Conservation (phyloP, 805 yeast species). For the Sporopachydermia lactativora region DNA sequence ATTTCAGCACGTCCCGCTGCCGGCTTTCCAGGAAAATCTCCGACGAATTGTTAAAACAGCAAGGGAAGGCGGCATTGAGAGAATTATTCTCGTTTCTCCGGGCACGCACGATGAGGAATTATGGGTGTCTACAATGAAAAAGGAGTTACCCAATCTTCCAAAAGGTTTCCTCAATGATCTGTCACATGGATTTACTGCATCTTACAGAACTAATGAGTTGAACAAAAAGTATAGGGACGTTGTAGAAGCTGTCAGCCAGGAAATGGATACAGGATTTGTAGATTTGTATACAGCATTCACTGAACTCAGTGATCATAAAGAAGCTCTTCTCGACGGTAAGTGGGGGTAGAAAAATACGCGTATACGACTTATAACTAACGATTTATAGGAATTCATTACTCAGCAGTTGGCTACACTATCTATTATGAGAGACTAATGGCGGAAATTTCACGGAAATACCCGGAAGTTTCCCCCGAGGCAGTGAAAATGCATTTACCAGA, state of each 20-base stretch:
- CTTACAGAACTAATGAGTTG: slow-evolving; percentile 30
- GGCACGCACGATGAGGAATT: slow-evolving; percentile 34
- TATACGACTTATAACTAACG: neutral
- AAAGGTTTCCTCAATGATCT: neutral
- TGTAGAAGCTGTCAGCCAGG: slow-evolving; percentile 29
- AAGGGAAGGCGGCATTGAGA: slow-evolving; percentile 26
- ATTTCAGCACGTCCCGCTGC: slow-evolving; percentile 36
- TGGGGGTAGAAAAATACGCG: too few species aligned
- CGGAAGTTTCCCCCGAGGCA: slow-evolving; percentile 32
- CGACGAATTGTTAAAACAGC: slow-evolving; percentile 27
- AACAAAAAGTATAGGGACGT: slow-evolving; percentile 38
- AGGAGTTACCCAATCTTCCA: slow-evolving; percentile 26
- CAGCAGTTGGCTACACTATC: slow-evolving; percentile 37
- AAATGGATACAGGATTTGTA: slow-evolving; percentile 39
- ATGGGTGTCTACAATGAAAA: slow-evolving; percentile 23
- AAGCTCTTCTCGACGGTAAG: neutral
- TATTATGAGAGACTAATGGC: slow-evolving; percentile 29
- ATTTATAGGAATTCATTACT: slow-evolving; percentile 44
- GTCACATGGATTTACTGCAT: slow-evolving; percentile 5
- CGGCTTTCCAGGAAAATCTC: slow-evolving; percentile 34
- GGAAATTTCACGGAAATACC: slow-evolving; percentile 28
- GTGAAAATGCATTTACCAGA: slow-evolving; percentile 23
- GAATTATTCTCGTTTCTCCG: slow-evolving; percentile 49
- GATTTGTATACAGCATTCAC: slow-evolving; percentile 34
- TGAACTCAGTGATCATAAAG: neutral